Base-by-base conservation (phyloP, 176 grass and related monocot species). In the Bonia amplexicaulis region DNA sequence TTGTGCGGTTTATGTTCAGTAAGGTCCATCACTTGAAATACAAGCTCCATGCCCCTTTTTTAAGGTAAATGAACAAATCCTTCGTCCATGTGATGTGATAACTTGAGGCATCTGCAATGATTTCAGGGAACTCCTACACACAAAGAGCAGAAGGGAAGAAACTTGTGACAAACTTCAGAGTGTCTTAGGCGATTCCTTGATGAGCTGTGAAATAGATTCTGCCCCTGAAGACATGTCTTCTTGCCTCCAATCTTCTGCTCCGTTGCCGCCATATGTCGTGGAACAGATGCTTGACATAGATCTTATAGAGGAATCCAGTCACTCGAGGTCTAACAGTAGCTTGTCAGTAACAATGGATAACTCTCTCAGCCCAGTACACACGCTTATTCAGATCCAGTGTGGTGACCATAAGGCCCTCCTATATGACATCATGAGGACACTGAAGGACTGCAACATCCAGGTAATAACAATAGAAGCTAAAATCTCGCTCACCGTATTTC, bases 401-500 rank as follows among this genome's bases (percentile, higher is more conserved):
- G 66, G 69, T 19, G 94, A 94, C 65, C 90, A 90, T 60, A 97
- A 97, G 84, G 94, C 92, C 20, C 78, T 97, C 72, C 66, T 94
- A 7, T 94, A 97, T 75, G 94, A 97, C 66, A 92, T 97, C 82
- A 88, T 97, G 92, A 89, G 92, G 60, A 97, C 92, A 20, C 67
- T 97, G 6, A 94, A 97, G 81, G 94, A 97, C 85, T 90, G 85
- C 78, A 90, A 86, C 80, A 97, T 94, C 73, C 94, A 97, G 94
- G 94, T 97, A 92, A 76, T 23, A n/a, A 51, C 57, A 72, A 29
- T 11, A 48, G 22, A 53, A 53, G 23, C 8, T 22, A 84, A 60
- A 72, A 40, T 77, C 4, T 44, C 22, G 12, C 22, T 29, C 10
- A 65, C 42, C 20, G 26, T 47, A n/a, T 68, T 8, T 6, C 1